These are phyloP conservation scores for Arabidopsis lyrata DNA, from an alignment of 441 rosid species.

Conservation along the genomic window DNA sequence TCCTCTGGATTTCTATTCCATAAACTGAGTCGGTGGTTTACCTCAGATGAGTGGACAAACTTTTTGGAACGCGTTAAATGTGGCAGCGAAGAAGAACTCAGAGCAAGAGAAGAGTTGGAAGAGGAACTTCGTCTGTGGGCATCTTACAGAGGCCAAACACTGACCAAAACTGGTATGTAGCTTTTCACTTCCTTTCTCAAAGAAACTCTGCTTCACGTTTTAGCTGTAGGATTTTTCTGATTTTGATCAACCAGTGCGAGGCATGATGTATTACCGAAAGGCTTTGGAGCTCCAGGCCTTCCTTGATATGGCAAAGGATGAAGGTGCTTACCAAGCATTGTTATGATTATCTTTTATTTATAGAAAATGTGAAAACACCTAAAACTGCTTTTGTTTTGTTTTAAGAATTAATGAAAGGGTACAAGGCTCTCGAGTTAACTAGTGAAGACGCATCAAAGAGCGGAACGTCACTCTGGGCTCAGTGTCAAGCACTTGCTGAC, in stretches of 20 bases:
- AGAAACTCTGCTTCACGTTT: constrained; percentile 41
- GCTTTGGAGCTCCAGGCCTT: constrained; percentile 81
- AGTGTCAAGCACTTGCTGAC: constrained; percentile 71
- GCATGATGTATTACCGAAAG: constrained; percentile 85
- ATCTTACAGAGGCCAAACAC: constrained; percentile 81
- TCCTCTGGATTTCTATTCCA: background rate
- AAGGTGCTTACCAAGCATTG: constrained; percentile 48
- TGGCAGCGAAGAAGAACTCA: constrained; percentile 57
- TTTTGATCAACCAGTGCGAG: constrained; percentile 53
- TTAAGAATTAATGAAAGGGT: constrained; percentile 65
- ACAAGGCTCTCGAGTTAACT: constrained; percentile 70
- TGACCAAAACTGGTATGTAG: constrained; percentile 69
- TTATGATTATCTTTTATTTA: background rate
- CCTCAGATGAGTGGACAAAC: constrained; percentile 76
- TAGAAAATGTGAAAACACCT: background rate
- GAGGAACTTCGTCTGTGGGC: constrained; percentile 80
- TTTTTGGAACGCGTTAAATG: constrained; percentile 64
- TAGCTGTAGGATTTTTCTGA: constrained; percentile 18
- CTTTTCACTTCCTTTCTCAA: constrained; percentile 34
- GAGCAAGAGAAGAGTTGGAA: constrained; percentile 51
- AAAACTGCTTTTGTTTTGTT: constrained; percentile 22
- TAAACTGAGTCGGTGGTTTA: constrained; percentile 32
- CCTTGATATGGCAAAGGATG: constrained; percentile 76
- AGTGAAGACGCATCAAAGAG: constrained; percentile 65
- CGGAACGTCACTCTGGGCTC: constrained; percentile 69